Conservation (phyloP, 495 filamentous ascomycete genomes). For the Glutinoglossum americanum region DNA sequence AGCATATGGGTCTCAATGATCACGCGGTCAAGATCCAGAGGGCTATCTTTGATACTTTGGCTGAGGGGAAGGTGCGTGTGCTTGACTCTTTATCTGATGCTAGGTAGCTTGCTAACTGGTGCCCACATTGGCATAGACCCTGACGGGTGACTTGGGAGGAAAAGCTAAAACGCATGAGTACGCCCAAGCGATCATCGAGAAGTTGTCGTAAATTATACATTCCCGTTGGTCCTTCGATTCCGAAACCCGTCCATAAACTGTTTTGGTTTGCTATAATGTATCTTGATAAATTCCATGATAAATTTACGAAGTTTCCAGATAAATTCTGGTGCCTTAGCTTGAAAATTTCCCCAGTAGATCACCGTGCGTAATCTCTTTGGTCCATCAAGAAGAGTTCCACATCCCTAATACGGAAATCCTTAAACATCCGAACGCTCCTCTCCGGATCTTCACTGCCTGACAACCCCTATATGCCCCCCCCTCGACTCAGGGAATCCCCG, state of each 20-base stretch:
- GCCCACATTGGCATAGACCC: conserved; percentile 21
- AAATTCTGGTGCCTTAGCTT: neutral
- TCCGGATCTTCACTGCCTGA: too few relatives aligned
- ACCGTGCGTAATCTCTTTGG: neutral
- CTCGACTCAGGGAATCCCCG: neutral
- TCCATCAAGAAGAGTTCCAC: too few relatives aligned
- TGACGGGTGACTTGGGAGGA: conserved; percentile 90
- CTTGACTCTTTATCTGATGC: neutral
- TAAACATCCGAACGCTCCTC: too few relatives aligned
- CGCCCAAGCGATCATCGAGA: conserved; percentile 46
- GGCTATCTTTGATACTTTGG: conserved; percentile 81
- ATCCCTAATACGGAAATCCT: too few relatives aligned
- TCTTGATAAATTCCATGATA: neutral
- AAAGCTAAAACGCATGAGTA: conserved; percentile 86
- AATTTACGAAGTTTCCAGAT: neutral
- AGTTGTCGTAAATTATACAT: neutral
- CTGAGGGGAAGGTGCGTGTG: conserved; percentile 60
- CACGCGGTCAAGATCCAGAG: conserved; percentile 78
- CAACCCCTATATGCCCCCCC: neutral
- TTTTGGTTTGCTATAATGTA: neutral
- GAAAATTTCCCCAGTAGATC: neutral
- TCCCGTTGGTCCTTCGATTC: too few relatives aligned
- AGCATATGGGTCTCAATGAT: conserved; percentile 81
- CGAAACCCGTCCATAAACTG: neutral
- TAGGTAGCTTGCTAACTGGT: conserved; percentile 7